Evolutionary conservation across 192 early-diverging fungal genomes (phyloP), one percentile per base, ranked within the genome.

Genomic region (Umbelopsis ramanniana): DNA sequence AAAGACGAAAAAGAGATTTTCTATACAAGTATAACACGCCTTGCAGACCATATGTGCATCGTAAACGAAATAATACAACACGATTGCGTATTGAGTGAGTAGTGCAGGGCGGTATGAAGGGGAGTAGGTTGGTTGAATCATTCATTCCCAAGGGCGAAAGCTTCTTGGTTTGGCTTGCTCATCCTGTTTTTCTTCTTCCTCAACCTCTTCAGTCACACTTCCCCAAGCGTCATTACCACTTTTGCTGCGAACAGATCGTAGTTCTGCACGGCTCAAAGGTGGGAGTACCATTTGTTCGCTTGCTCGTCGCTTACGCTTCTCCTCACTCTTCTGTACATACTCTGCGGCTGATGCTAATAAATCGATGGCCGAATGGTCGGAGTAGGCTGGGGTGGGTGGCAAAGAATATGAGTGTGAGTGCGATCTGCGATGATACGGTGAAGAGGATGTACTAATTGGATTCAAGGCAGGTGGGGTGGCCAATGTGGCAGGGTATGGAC

Each of bases 271-370:
- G 12, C 11, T 63, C 57, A 63, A 37, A 35, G 57, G 33, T 37
- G 57, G 57, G 2, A 63, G 57, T 3, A 63, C 33, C 57, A 63
- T 63, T 37, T 63, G 57, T 14, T 63, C 57, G 33, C 57, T 63
- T 29, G 57, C 57, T 38, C 57, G 57, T 63, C 57, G 26, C n/a
- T 63, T 63, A 37, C 57, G 57, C 50, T 75, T 53, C 29, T 75
- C 68, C 38, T 53, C 40, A 60, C 68, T 68, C 11, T 66, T n/a
- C 26, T 69, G 57, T 40, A 76, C 70, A 43, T 70, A 76, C 50
- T 76, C 74, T 17, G 74, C 74, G 15, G 74, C 74, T 1, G 74
- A 71, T 19, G 74, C 74, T 21, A 76, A 38, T 35, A 76, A 67
- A 54, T 76, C 74, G 35, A 76, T 76, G 15, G 74, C 74, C 43